Evolutionary conservation across 2,329 filamentous ascomycete species (phyloP).

Genomic region (Fusarium brachygibbosum): DNA sequence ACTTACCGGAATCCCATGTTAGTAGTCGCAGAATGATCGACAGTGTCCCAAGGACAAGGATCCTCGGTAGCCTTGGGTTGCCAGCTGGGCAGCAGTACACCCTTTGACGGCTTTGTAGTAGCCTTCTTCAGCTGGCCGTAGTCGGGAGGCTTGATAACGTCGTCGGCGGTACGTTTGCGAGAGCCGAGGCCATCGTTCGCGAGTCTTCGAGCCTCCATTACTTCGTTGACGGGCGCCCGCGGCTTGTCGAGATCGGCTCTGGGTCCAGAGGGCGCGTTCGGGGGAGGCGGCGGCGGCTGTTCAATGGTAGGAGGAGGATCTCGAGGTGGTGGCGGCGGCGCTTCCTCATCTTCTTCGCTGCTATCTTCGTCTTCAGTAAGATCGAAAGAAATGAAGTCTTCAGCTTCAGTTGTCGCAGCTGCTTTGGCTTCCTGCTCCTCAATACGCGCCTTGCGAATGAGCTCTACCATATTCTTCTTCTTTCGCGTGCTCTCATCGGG

Average conservation of each 20-base stretch:
- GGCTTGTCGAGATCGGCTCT: slow-evolving; percentile 33
- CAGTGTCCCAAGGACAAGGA: slow-evolving; percentile 72
- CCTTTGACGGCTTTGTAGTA: slow-evolving; percentile 64
- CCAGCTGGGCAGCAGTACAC: slow-evolving; percentile 68
- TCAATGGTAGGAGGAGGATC: slow-evolving; percentile 12
- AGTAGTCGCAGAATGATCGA: slow-evolving; percentile 66
- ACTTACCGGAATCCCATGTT: slow-evolving; percentile 71
- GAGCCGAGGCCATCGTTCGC: slow-evolving; percentile 66
- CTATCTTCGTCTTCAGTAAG: slow-evolving; percentile 70
- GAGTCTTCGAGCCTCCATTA: slow-evolving; percentile 47
- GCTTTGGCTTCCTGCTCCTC: slow-evolving; percentile 64
- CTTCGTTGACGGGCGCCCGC: slow-evolving; percentile 7
- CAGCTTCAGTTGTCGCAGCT: slow-evolving; percentile 68
- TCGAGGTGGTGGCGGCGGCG: slow-evolving; percentile 35
- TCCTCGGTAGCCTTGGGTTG: slow-evolving; percentile 57
- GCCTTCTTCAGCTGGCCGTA: slow-evolving; percentile 67
- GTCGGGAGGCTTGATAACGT: slow-evolving; percentile 72
- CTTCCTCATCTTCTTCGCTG: slow-evolving; percentile 32
- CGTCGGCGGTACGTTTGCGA: slow-evolving; percentile 81
- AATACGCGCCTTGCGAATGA: slow-evolving; percentile 90
- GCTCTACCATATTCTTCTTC: slow-evolving; percentile 87
- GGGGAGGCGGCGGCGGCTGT: slow-evolving; percentile 32
- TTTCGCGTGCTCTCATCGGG: slow-evolving; percentile 79
- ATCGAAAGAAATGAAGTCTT: slow-evolving; percentile 93
- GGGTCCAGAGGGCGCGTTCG: slow-evolving; percentile 44